Percentiles rank a stretch among this genome's conserved stretches.
Evolutionary conservation across 306 rosid species (phyloP).

Genomic region (Ormosia semicastrata): DNA sequence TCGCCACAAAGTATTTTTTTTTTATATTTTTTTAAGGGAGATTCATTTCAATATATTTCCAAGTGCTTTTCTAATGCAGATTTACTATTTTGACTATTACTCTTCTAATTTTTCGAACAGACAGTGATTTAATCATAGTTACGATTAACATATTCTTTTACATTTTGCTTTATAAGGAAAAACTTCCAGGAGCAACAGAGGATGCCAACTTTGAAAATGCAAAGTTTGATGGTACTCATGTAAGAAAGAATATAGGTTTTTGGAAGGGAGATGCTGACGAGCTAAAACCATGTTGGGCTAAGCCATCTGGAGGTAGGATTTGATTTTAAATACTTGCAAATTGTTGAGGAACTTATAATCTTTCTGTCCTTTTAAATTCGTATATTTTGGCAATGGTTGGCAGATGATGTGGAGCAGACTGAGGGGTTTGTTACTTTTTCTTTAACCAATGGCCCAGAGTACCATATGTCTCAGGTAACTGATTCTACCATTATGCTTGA

Average conservation of each 20-base stretch:
- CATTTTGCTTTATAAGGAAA: conserved; percentile 50
- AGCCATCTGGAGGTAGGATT: conserved; percentile 63
- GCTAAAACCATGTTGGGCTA: conserved; percentile 82
- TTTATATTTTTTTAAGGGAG: background rate
- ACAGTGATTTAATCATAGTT: background rate
- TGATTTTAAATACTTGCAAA: conserved; percentile 7
- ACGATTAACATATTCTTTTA: background rate
- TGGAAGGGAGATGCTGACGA: conserved; percentile 64
- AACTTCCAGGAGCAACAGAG: conserved; percentile 69
- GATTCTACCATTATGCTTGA: conserved; percentile 11
- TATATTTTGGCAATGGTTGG: conserved; percentile 21
- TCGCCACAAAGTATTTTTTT: background rate
- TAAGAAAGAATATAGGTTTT: conserved; percentile 52
- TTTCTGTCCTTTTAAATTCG: background rate
- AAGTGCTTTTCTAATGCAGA: conserved; percentile 5
- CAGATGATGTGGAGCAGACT: conserved; percentile 73
- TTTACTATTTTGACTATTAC: conserved; percentile 5
- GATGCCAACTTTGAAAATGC: conserved; percentile 42
- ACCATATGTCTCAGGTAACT: conserved; percentile 90
- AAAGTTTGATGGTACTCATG: conserved; percentile 45
- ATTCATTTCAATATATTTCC: background rate
- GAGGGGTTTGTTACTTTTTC: conserved; percentile 86
- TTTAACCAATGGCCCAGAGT: conserved; percentile 91
- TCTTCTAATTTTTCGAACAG: background rate
- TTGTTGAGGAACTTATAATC: background rate